Conservation (phyloP, 1,284 basidiomycete genomes). For the Microbotryomycetes sp. region DNA sequence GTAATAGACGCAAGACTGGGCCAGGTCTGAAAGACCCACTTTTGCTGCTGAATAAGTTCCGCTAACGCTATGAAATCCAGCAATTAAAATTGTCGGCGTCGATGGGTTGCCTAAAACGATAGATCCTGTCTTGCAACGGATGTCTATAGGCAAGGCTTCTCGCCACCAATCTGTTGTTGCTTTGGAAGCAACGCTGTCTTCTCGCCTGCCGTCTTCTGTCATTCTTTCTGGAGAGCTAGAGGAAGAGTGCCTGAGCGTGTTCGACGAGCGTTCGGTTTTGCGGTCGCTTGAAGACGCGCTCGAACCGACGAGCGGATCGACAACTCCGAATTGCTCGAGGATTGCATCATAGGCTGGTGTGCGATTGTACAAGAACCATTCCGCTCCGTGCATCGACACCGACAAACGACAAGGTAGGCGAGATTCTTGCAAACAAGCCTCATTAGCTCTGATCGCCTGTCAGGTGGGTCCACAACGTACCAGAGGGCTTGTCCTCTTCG, state of each 20-base stretch:
- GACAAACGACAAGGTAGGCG: conserved; percentile 66
- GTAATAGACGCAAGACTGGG: neutral
- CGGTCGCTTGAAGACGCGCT: conserved; percentile 36
- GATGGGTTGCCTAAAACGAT: conserved; percentile 76
- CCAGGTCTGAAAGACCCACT: conserved; percentile 43
- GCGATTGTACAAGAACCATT: conserved; percentile 84
- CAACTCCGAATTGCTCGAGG: conserved; percentile 46
- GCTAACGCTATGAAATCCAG: conserved; percentile 61
- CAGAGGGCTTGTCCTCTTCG: conserved; percentile 44
- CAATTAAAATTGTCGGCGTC: conserved; percentile 68
- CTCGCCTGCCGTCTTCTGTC: neutral
- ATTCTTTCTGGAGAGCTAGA: neutral
- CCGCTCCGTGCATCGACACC: conserved; percentile 68
- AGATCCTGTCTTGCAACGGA: conserved; percentile 63
- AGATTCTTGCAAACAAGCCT: conserved; percentile 4
- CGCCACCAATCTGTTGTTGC: conserved; percentile 61
- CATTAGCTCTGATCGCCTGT: neutral
- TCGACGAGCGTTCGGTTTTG: neutral
- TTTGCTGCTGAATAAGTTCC: conserved; percentile 71
- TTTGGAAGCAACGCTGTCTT: neutral
- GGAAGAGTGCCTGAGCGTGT: neutral
- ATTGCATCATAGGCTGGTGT: conserved; percentile 81
- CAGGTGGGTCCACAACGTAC: neutral
- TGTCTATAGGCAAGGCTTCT: conserved; percentile 70
- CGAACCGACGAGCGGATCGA: neutral